Conservation (phyloP, 1,284 basidiomycete genomes). For the Somion occarium region DNA sequence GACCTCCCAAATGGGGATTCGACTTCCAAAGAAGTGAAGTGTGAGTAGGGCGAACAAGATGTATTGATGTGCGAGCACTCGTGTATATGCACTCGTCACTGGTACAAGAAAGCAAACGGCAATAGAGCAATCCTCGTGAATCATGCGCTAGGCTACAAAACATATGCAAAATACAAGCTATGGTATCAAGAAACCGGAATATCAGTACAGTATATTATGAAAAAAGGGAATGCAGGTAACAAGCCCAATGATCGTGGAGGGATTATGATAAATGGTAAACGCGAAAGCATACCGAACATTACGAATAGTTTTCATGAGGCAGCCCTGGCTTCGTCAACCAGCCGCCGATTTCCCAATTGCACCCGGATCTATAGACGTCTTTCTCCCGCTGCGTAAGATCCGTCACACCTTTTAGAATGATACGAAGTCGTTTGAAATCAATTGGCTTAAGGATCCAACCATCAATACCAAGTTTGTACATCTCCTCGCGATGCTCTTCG, state of each 20-base stretch:
- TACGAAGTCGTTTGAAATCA: conserved; percentile 67
- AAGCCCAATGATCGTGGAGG: not conserved
- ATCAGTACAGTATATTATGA: not conserved
- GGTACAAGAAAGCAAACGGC: not conserved
- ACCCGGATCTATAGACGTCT: conserved; percentile 57
- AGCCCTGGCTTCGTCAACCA: conserved; percentile 38
- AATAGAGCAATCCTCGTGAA: not conserved
- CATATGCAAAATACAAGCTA: not conserved
- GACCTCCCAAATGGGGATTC: too few relatives aligned
- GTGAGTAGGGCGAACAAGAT: too few relatives aligned
- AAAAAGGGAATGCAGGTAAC: not conserved
- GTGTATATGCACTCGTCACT: not conserved
- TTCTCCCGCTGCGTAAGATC: conserved; percentile 46
- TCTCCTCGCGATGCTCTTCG: conserved; percentile 57
- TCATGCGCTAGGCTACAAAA: not conserved
- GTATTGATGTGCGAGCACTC: not conserved
- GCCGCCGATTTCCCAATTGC: conserved; percentile 70
- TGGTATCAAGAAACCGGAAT: not conserved
- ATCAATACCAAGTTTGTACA: conserved; percentile 65
- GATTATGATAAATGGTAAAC: not conserved
- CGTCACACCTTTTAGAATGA: conserved; percentile 56
- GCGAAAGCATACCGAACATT: not conserved
- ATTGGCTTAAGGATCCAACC: conserved; percentile 89
- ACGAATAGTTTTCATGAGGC: not conserved
- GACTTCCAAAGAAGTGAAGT: too few relatives aligned